Conservation (phyloP, 306 rosid species). For the Pyrus pyrifolia region DNA sequence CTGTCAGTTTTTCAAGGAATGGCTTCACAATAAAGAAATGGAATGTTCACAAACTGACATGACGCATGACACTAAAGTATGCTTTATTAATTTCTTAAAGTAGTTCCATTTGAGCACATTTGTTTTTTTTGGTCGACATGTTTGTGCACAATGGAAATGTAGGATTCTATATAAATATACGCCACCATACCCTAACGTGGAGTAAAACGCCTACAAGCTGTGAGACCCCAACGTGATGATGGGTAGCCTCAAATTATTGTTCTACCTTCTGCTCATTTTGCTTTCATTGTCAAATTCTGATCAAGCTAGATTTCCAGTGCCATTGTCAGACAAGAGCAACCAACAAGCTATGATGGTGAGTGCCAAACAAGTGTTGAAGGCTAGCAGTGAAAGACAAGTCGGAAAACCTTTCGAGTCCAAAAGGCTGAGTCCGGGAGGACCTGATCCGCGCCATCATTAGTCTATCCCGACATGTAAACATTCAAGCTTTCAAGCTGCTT, state of each 20-base stretch:
- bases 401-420: conserved; percentile 7
- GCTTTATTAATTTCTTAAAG: background rate
- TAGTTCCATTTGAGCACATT: background rate
- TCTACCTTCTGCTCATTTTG: background rate
- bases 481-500: background rate
- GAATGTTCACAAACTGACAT: background rate
- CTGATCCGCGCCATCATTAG: conserved; percentile 31
- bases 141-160: background rate
- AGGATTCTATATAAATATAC: background rate
- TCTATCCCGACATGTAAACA: background rate
- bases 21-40: background rate
- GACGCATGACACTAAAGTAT: background rate
- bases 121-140: background rate
- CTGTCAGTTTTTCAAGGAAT: too few relatives aligned
- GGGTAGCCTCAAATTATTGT: background rate
- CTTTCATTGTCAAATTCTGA: conserved; percentile 12
- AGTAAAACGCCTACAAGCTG: background rate
- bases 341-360: background rate
- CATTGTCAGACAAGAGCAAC: background rate
- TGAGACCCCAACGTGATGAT: background rate
- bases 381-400: conserved; percentile 13
- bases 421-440: conserved; percentile 33
- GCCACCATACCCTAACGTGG: background rate
- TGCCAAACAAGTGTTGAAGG: conserved; percentile 18
- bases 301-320: conserved; percentile 2